These are phyloP conservation scores for Rosa chinensis DNA, from an alignment of 306 rosid genomes.

Conservation along the genomic window DNA sequence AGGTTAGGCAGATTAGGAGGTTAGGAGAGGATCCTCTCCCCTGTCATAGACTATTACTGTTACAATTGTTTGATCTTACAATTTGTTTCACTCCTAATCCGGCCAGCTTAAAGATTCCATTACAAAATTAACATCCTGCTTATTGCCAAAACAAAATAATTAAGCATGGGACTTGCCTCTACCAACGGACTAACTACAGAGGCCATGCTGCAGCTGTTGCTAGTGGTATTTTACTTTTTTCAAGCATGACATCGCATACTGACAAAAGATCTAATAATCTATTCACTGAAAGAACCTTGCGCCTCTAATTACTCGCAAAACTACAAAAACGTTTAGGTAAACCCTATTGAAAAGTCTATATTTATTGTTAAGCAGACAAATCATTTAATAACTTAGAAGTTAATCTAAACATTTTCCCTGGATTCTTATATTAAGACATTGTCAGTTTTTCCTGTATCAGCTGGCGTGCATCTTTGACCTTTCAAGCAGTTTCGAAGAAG, in stretches of 20 bases:
- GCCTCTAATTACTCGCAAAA: slow-evolving; percentile 1
- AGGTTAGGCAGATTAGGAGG: too few relatives aligned
- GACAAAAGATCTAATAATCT: neutral
- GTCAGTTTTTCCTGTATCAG: neutral
- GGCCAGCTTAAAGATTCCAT: neutral
- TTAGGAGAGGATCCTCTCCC: too few relatives aligned
- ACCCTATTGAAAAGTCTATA: neutral
- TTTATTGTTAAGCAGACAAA: neutral
- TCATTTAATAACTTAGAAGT: neutral
- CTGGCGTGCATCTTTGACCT: neutral
- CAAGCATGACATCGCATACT: neutral
- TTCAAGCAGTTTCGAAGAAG: neutral
- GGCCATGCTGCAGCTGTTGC: slow-evolving; percentile 1
- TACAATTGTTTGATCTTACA: too few relatives aligned
- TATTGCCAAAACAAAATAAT: neutral
- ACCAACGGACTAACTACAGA: neutral
- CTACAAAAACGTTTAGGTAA: slow-evolving; percentile 10
- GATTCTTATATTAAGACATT: neutral
- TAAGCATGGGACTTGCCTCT: neutral
- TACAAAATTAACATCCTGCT: neutral
- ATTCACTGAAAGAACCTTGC: neutral
- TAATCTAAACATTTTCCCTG: neutral
- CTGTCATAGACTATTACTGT: too few relatives aligned
- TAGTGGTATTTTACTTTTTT: neutral
- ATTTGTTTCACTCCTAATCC: neutral